phyloP scores from a whole-genome alignment of 75 land plant species.

The Cupressus sempervirens region DNA sequence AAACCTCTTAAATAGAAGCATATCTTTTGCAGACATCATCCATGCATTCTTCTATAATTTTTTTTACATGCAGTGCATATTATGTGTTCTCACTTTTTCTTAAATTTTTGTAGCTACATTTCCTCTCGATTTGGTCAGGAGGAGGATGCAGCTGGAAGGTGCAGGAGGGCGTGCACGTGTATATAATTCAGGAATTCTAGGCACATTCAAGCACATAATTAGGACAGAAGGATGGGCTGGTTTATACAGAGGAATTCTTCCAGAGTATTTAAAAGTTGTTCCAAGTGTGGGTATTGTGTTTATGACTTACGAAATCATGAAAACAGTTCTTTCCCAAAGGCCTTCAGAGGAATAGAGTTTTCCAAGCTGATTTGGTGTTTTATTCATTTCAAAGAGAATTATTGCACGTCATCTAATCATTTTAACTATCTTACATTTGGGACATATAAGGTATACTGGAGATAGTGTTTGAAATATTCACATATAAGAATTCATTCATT shows the following conservation, averaged over 20 bases:
- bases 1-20: neutral
- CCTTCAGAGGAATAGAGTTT: slow-evolving; percentile 7
- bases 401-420: neutral
- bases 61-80: neutral
- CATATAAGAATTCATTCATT: neutral
- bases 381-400: neutral
- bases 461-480: neutral
- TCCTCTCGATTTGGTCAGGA: slow-evolving; percentile 82
- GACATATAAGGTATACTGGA: neutral
- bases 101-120: slow-evolving; percentile 56
- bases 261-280: slow-evolving; percentile 91
- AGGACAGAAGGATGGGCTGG: slow-evolving; percentile 68
- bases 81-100: neutral
- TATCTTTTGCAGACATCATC: neutral
- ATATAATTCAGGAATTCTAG: slow-evolving; percentile 61
- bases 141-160: slow-evolving; percentile 88
- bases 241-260: slow-evolving; percentile 80
- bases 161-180: slow-evolving; percentile 75
- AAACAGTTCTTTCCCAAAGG: slow-evolving; percentile 32
- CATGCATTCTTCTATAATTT: neutral
- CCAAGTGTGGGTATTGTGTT: slow-evolving; percentile 92
- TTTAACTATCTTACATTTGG: neutral
- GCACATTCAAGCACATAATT: slow-evolving; percentile 62
- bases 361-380: neutral
- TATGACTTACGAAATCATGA: slow-evolving; percentile 89